Evolutionary conservation across 2,329 filamentous ascomycete genomes (phyloP).

Genomic region (Neofusicoccum ribis): DNA sequence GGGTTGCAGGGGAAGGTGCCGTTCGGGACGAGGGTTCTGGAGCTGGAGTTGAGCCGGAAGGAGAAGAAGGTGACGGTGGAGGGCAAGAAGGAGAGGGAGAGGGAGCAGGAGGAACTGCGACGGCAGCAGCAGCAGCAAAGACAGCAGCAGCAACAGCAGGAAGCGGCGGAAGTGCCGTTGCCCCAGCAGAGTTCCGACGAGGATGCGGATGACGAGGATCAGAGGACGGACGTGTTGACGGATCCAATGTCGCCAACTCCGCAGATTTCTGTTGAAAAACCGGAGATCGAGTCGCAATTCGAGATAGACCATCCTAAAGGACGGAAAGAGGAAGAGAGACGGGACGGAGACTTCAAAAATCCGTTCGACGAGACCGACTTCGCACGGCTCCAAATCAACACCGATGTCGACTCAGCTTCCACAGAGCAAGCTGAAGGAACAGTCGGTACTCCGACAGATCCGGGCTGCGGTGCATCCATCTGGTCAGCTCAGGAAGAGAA

Average conservation of each 20-base stretch:
- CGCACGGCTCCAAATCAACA: neutral
- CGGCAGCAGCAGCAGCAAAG: neutral
- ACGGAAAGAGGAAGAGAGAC: neutral
- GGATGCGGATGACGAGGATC: neutral
- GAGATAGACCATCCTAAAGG: neutral
- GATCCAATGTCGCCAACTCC: too few relatives aligned
- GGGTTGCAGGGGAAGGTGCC: constrained; percentile 1
- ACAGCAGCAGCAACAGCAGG: neutral
- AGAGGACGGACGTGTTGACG: neutral
- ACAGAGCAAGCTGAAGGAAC: neutral
- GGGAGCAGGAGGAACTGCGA: constrained; percentile 9
- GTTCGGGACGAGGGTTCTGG: neutral
- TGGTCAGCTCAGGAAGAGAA: constrained; percentile 3
- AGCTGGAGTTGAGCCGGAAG: neutral
- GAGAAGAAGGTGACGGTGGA: constrained; percentile 22
- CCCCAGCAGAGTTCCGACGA: neutral
- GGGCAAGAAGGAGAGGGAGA: constrained; percentile 24
- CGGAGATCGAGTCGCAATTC: neutral
- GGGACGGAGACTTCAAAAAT: neutral
- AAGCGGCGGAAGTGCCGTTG: neutral
- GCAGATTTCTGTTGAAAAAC: neutral
- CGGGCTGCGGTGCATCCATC: neutral
- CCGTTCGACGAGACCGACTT: neutral
- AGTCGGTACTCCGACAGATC: constrained; percentile 2
- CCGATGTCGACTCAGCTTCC: neutral